Evolutionary conservation across 176 grass and related monocot genomes (phyloP), one percentile per base, ranked within the genome.

Genomic region (Triticum aestivum): DNA sequence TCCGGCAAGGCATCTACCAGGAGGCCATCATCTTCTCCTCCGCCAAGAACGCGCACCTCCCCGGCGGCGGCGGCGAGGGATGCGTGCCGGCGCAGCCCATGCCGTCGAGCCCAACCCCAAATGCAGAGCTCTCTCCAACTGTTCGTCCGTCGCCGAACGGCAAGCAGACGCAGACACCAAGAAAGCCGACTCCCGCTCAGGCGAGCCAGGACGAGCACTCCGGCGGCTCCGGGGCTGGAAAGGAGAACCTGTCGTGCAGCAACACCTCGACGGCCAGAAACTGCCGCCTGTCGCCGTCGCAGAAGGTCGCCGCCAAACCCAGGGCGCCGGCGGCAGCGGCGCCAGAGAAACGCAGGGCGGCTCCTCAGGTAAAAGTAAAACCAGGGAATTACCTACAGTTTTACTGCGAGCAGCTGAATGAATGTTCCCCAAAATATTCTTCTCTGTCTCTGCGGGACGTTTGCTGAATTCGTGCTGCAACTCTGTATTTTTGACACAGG

Each of bases 1-100:
- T 99, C 81, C 87, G 97, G 89, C 97, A 99, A 79, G 97, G 92
- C 3, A 89, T 99, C 62, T 99, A 91, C 85, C 92, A 97, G 86
- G 97, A 99, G 87, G 97, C 97, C 6, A 94, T 97, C 39, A 88
- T 94, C 77, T 79, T 89, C 56, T 91, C 94, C 59, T 90, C 92
- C 56, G 72, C 80, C 38, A 91, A 87, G 87, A 90, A 61, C 90
- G 29, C 85, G 14, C 78, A 27, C 10, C 23, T 78, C 64, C 30
- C 90, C 51, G 71, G 14, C 51, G 45, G 45, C 45, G 45, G 32
- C 51, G 54, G 72, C 64, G 82, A 88, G 5, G 78, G 33, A 0
- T 63, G 64, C 65, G 32, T 47, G 86, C 72, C 78, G 42, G 33
- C 27, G 26, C 92, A 91, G 80, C 61, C 85, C 62, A 81, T 82